These are phyloP conservation scores for Stentor coeruleus DNA, from an alignment of 73 alveolate species.

Conservation along the genomic window DNA sequence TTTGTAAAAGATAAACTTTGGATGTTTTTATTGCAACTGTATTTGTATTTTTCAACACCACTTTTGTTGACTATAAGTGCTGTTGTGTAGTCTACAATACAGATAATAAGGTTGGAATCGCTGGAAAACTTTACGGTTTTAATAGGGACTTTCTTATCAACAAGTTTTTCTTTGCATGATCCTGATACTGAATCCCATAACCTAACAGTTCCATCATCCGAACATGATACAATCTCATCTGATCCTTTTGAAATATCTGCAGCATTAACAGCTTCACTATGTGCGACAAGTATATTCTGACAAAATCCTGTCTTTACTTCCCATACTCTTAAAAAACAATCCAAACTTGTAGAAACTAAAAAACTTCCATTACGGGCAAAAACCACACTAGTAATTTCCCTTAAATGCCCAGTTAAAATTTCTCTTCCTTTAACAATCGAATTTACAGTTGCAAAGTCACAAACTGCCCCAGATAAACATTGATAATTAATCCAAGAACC, in stretches of 20 bases:
- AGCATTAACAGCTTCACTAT: neutral
- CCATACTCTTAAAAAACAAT: neutral
- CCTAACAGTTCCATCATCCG: neutral
- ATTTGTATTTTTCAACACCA: neutral
- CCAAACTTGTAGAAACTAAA: neutral
- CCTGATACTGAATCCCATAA: neutral
- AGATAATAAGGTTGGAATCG: neutral
- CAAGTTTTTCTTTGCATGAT: neutral
- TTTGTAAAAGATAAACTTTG: neutral
- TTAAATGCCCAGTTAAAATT: neutral
- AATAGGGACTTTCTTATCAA: neutral
- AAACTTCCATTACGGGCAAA: neutral
- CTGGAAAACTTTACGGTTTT: neutral
- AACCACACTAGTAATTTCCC: neutral
- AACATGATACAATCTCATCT: neutral
- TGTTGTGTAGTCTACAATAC: too few species aligned
- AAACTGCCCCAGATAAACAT: neutral
- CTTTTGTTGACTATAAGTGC: neutral
- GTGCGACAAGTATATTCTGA: neutral
- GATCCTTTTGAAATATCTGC: neutral
- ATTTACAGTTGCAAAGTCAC: neutral
- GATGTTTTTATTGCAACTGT: neutral
- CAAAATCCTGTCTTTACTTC: neutral
- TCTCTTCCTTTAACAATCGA: neutral
- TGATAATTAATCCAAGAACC: neutral